phyloP scores from a whole-genome alignment of 495 filamentous ascomycete genomes.

The Talaromyces proteolyticus region DNA sequence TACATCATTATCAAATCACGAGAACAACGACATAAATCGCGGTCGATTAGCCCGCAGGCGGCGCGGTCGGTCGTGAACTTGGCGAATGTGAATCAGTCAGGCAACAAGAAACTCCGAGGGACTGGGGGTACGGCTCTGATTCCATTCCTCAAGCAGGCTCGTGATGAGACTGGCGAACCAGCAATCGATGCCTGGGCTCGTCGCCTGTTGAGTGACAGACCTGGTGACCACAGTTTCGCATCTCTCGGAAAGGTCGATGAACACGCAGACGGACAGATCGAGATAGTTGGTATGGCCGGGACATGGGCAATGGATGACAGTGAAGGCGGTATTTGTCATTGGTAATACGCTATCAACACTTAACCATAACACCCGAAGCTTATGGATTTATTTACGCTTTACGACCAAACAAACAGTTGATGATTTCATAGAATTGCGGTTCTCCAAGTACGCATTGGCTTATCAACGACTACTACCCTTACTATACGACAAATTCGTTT shows the following conservation, averaged over 20 bases:
- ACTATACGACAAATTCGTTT: no score
- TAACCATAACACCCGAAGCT: no score
- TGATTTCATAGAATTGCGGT: background rate
- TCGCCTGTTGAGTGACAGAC: conserved; percentile 60
- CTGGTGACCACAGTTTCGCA: conserved; percentile 27
- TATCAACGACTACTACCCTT: no score
- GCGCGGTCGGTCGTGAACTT: conserved; percentile 48
- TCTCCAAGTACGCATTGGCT: background rate
- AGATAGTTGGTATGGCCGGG: conserved; percentile 74
- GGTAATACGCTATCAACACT: no score
- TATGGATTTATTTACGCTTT: background rate
- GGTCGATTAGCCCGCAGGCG: conserved; percentile 20
- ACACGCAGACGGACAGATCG: conserved; percentile 51
- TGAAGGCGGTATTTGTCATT: conserved; percentile 69
- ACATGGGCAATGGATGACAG: conserved; percentile 83
- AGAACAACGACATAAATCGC: conserved; percentile 43
- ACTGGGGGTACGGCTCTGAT: conserved; percentile 92
- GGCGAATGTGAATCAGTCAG: conserved; percentile 50
- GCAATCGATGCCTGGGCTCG: conserved; percentile 79
- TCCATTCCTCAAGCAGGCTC: conserved; percentile 88
- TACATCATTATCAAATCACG: conserved; percentile 78
- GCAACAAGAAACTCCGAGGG: conserved; percentile 65
- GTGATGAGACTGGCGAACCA: conserved; percentile 92
- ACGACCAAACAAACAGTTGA: background rate
- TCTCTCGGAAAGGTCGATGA: conserved; percentile 65